These are phyloP conservation scores for Xanthoconium separans DNA, from an alignment of 1,284 basidiomycete species.

Conservation along the genomic window DNA sequence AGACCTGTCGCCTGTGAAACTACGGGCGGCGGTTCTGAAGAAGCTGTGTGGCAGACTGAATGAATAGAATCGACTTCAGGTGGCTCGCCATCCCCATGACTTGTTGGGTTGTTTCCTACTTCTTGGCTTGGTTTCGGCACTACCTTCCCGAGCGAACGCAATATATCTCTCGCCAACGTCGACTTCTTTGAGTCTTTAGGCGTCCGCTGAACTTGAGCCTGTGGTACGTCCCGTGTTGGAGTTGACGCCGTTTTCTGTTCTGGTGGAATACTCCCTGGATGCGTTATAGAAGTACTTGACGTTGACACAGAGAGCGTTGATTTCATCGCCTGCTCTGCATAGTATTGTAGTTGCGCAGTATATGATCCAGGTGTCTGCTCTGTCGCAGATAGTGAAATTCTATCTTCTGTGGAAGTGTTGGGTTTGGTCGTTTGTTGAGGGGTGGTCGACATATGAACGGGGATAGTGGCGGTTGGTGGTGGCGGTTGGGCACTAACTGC, in stretches of 20 bases:
- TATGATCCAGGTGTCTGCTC: constrained; percentile 9
- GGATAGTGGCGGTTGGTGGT: neutral
- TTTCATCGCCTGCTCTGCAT: constrained; percentile 19
- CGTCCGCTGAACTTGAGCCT: constrained; percentile 18
- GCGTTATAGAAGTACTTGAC: neutral
- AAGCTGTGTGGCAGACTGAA: neutral
- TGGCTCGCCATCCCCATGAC: neutral
- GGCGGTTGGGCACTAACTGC: neutral
- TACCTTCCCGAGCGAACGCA: constrained; percentile 38
- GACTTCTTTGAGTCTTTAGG: constrained; percentile 39
- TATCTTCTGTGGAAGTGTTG: neutral
- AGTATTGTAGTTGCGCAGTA: constrained; percentile 21
- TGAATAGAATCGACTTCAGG: neutral
- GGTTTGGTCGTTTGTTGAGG: neutral
- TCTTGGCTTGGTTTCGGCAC: constrained; percentile 6
- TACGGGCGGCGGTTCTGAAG: neutral
- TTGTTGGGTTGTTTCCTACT: neutral
- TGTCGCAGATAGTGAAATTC: neutral
- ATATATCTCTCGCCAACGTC: constrained; percentile 43
- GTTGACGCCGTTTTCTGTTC: neutral
- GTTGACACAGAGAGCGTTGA: constrained; percentile 4
- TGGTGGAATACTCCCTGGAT: neutral
- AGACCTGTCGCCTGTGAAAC: neutral
- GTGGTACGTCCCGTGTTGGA: constrained; percentile 4
- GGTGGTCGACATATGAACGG: neutral